Evolutionary conservation across 2,329 filamentous ascomycete species (phyloP).

Genomic region (Macrophomina tecta): DNA sequence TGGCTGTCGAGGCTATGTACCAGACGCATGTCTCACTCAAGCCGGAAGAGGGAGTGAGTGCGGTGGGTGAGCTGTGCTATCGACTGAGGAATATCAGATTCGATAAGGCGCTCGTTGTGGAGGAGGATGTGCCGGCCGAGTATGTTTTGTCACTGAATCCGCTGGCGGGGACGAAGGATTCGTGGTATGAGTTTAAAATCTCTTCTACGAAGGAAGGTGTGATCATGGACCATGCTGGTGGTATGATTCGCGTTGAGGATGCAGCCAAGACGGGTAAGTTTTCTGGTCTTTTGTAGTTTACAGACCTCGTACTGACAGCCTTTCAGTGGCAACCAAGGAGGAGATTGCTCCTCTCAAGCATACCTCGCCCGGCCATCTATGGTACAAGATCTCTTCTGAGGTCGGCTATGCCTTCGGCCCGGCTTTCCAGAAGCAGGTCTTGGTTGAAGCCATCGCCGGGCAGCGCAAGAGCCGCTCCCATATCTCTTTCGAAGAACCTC

Average conservation of each 20-base stretch:
- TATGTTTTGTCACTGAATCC: conserved; percentile 32
- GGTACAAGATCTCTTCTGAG: conserved; percentile 34
- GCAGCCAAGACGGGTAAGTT: not conserved
- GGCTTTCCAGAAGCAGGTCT: conserved; percentile 32
- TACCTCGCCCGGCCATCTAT: conserved; percentile 27
- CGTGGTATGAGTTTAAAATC: conserved; percentile 34
- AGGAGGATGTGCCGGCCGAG: conserved; percentile 34
- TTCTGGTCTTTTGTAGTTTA: too few species aligned
- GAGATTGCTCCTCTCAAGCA: conserved; percentile 27
- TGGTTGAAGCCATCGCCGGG: conserved; percentile 28
- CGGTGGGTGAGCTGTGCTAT: conserved; percentile 31
- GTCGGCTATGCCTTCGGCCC: conserved; percentile 35
- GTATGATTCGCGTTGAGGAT: conserved; percentile 30
- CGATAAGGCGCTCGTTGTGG: conserved; percentile 32
- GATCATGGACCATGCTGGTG: conserved; percentile 35
- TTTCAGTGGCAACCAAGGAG: not conserved
- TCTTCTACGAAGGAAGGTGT: conserved; percentile 28
- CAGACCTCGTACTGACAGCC: too few species aligned
- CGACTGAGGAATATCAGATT: conserved; percentile 36
- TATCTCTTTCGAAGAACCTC: conserved; percentile 31
- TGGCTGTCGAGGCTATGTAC: conserved; percentile 20
- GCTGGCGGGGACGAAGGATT: conserved; percentile 21
- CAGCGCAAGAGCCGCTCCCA: conserved; percentile 26
- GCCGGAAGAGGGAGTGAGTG: conserved; percentile 21
- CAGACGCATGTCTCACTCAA: conserved; percentile 12